phyloP scores from a whole-genome alignment of 257 asterid genomes.

The Parsonsia alboflavescens region DNA sequence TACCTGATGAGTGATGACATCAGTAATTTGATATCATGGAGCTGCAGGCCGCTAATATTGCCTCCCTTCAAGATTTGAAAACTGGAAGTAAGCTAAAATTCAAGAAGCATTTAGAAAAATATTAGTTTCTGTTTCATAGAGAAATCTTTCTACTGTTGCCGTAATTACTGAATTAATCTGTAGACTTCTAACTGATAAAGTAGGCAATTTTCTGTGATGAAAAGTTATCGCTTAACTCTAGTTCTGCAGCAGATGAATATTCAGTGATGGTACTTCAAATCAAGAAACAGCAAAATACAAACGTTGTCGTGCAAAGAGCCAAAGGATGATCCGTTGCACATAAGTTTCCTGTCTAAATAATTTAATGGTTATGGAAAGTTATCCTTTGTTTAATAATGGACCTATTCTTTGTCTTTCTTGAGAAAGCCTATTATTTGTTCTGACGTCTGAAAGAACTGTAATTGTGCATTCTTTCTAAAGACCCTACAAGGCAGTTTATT shows the following conservation, averaged over 20 bases:
- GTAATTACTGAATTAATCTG: too few relatives aligned
- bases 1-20: background rate
- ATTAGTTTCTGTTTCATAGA: background rate
- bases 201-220: background rate
- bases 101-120: background rate
- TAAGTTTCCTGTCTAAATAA: background rate
- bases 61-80: background rate
- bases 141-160: background rate
- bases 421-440: conserved; percentile 20
- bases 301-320: background rate
- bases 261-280: background rate
- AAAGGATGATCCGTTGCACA: background rate
- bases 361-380: background rate
- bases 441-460: background rate
- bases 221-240: background rate
- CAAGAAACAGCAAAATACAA: background rate
- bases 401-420: background rate
- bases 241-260: background rate
- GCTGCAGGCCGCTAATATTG: background rate
- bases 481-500: conserved; percentile 8
- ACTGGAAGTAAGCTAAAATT: background rate
- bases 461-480: background rate
- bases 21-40: background rate
- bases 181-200: background rate
- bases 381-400: background rate